These are phyloP conservation scores for Solanum sejunctum DNA, from an alignment of 257 asterid species.

Conservation along the genomic window DNA sequence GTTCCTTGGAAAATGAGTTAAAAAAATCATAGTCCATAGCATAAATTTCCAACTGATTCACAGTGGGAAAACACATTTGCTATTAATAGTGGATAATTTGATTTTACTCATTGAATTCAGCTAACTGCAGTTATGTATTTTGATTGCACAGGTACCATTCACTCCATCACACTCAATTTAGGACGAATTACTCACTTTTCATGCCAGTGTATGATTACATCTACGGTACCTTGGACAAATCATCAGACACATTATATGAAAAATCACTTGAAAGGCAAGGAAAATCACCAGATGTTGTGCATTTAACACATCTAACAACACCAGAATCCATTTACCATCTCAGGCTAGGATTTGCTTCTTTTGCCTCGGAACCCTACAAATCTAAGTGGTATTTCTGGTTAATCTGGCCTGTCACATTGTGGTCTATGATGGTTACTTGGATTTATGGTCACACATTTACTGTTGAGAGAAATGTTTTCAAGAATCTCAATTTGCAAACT, in stretches of 20 bases:
- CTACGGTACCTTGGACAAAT: conserved; percentile 56
- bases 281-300: conserved; percentile 59
- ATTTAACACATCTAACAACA: conserved; percentile 66
- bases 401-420: conserved; percentile 78
- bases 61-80: not conserved
- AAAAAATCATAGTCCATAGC: too few species aligned
- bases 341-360: conserved; percentile 57
- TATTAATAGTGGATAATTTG: not conserved
- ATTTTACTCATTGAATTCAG: not conserved
- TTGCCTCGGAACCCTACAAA: conserved; percentile 52
- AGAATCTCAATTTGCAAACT: conserved; percentile 50
- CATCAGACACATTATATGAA: conserved; percentile 47
- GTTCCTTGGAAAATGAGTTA: not conserved
- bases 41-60: not conserved
- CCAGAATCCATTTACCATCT: conserved; percentile 73
- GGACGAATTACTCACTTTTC: conserved; percentile 83
- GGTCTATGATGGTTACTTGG: conserved; percentile 57
- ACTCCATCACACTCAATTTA: conserved; percentile 78
- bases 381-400: conserved; percentile 61
- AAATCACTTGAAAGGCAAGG: conserved; percentile 33
- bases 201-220: conserved; percentile 82
- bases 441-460: conserved; percentile 42
- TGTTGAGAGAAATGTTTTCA: conserved; percentile 58
- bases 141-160: conserved; percentile 59
- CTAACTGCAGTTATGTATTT: not conserved